Conservation (phyloP, 129 eudicot species). For the Oenanthe sinensis region DNA sequence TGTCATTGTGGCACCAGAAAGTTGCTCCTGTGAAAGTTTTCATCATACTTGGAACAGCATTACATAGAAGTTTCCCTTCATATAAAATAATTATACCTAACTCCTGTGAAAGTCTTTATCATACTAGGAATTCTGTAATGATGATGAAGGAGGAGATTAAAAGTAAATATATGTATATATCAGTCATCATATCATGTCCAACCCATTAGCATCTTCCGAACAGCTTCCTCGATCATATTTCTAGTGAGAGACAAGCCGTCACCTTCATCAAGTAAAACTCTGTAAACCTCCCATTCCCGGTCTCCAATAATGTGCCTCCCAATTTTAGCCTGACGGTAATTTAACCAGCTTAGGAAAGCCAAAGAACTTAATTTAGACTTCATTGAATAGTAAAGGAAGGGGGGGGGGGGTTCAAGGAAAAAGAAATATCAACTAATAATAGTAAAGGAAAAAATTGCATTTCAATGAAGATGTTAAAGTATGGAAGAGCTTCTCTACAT, state of each 20-base stretch:
- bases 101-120: too few species aligned
- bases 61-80: not conserved
- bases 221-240: constrained; percentile 53
- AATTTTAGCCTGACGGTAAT: constrained; percentile 53
- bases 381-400: too few species aligned
- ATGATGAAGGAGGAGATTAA: not conserved
- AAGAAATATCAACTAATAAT: not conserved
- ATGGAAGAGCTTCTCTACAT: not conserved
- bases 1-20: constrained; percentile 8
- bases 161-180: not conserved
- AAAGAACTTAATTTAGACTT: not conserved
- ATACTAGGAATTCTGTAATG: constrained; percentile 2
- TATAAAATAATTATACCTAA: constrained; percentile 1
- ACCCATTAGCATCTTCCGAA: constrained; percentile 65
- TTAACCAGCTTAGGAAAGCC: constrained; percentile 2
- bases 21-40: not conserved
- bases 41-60: not conserved
- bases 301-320: constrained; percentile 62
- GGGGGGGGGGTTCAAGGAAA: not conserved
- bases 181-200: constrained; percentile 32
- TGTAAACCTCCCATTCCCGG: constrained; percentile 79
- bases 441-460: not conserved
- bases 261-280: constrained; percentile 69
- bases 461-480: not conserved
- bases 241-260: constrained; percentile 32